phyloP scores from a whole-genome alignment of 176 grass and related monocot genomes.

The Hordeum vulgare region DNA sequence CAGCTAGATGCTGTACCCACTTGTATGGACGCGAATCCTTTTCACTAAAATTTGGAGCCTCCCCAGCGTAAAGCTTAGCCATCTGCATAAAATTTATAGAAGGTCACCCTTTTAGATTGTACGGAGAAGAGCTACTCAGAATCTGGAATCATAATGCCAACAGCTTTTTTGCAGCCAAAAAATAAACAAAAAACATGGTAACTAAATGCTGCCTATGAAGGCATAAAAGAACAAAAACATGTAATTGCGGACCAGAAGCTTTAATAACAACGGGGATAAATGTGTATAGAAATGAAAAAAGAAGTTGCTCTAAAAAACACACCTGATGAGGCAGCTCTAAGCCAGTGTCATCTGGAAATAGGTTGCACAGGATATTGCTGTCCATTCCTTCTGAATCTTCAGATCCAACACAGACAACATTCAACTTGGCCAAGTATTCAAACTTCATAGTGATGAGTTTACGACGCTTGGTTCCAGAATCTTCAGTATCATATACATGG shows the following conservation, averaged over 20 bases:
- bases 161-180: background rate
- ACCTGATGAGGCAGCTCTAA: slow-evolving; percentile 90
- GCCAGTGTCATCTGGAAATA: slow-evolving; percentile 96
- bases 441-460: slow-evolving; percentile 59
- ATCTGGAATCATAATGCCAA: background rate
- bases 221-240: background rate
- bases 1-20: slow-evolving; percentile 94
- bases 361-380: slow-evolving; percentile 80
- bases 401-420: slow-evolving; percentile 82
- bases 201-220: background rate
- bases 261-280: background rate
- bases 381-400: slow-evolving; percentile 63
- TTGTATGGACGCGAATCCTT: slow-evolving; percentile 87
- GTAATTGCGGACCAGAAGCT: background rate
- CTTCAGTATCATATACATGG: slow-evolving; percentile 61
- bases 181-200: background rate
- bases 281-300: slow-evolving; percentile 16
- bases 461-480: slow-evolving; percentile 38
- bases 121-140: background rate
- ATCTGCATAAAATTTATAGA: slow-evolving; percentile 50
- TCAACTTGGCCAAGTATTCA: slow-evolving; percentile 91
- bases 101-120: background rate
- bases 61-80: slow-evolving; percentile 73
- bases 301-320: background rate
- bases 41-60: slow-evolving; percentile 60